phyloP scores from a whole-genome alignment of 768 basidiomycete genomes.

The Termitomyces sp. region DNA sequence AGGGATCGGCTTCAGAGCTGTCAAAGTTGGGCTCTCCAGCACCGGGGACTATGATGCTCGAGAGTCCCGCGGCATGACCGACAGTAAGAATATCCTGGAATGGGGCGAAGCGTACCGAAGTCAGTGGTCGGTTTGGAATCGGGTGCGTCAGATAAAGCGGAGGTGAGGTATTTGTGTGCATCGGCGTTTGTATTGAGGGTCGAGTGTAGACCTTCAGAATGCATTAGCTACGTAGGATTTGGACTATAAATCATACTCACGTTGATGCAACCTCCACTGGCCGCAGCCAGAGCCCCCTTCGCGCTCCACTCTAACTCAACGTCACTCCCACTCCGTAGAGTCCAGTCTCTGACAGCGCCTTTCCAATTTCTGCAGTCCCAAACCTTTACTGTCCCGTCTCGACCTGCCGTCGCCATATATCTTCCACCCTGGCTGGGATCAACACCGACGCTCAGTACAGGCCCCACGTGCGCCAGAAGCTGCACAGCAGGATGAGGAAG shows the following conservation, averaged over 20 bases:
- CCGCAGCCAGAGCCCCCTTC: slow-evolving; percentile 76
- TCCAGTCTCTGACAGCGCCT: slow-evolving; percentile 75
- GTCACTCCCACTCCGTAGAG: slow-evolving; percentile 55
- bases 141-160: slow-evolving; percentile 89
- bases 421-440: slow-evolving; percentile 83
- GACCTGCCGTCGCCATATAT: slow-evolving; percentile 87
- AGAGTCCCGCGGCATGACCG: slow-evolving; percentile 74
- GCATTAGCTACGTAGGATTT: slow-evolving; percentile 1
- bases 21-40: slow-evolving; percentile 95
- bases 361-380: slow-evolving; percentile 99
- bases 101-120: slow-evolving; percentile 77
- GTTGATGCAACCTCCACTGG: slow-evolving; percentile 79
- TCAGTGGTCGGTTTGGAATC: slow-evolving; percentile 73
- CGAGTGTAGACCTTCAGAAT: slow-evolving; percentile 62
- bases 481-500: slow-evolving; percentile 88
- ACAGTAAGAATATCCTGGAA: slow-evolving; percentile 83
- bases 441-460: slow-evolving; percentile 72
- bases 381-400: slow-evolving; percentile 86
- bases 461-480: slow-evolving; percentile 86
- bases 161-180: slow-evolving; percentile 46
- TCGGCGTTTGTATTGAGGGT: slow-evolving; percentile 55
- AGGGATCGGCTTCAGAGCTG: slow-evolving; percentile 89
- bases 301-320: slow-evolving; percentile 80
- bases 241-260: slow-evolving; percentile 34
- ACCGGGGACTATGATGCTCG: slow-evolving; percentile 86